Evolutionary conservation across 495 filamentous ascomycete genomes (phyloP), one percentile per base, ranked within the genome.

Genomic region (Talaromyces stipitatus): DNA sequence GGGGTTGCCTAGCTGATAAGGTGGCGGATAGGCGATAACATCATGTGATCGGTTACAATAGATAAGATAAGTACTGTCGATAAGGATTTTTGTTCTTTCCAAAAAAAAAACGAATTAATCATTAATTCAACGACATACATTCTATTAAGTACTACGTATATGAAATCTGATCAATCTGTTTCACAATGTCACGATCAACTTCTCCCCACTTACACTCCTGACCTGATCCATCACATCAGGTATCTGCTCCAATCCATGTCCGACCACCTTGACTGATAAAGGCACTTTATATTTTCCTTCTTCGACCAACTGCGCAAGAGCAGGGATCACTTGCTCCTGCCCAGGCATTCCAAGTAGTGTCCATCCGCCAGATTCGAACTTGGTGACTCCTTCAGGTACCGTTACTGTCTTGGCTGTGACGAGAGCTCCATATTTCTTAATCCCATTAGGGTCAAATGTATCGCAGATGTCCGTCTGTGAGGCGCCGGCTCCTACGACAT

Each of bases 401-500:
- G 54, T 9, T 5, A 43, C 54, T 12, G 32, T 20, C 12, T 23
- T 46, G 2, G 65, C 62, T 2, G 72, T 74, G 26, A 74, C 55
- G 14, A 76, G 66, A 4, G 67, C 55, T 4, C 61, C 62, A 62
- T 68, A 73, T 29, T 64, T 59, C 64, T 66, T 69, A 10, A 70
- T 66, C 6, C 75, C 71, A 16, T 58, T 60, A 7, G 53, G 23
- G 18, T 64, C 38, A 18, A 69, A 55, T 24, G 59, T 50, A 20
- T 65, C 58, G 16, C 58, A 64, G 16, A 70, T 50, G 22, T 58
- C 16, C 5, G 52, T 60, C 36, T 70, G 52, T 2, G 30, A 36
- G 22, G 56, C 33, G 6, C 61, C 66, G 3, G 58, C 61, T 6
- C 59, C 66, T 4, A 78, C 75, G 2, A 57, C 64, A 28, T 78